Evolutionary conservation across 2,329 filamentous ascomycete species (phyloP), one percentile per base, ranked within the genome.

Genomic region (Xylariaceae sp.): DNA sequence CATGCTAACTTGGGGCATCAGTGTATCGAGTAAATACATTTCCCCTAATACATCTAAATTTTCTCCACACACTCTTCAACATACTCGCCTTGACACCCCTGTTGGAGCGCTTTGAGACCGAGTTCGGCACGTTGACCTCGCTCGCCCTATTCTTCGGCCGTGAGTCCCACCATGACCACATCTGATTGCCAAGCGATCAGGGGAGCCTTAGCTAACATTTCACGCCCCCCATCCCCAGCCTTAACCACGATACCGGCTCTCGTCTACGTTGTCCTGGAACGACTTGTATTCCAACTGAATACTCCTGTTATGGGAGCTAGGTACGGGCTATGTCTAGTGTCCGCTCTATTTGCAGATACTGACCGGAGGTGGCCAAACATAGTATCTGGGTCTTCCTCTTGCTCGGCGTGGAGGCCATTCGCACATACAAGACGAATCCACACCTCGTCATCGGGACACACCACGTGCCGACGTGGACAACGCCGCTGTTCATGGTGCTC

Each of bases 371-470:
- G 22, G 22, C 7, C 7, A 7, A 27, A 10, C 22, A 17, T 56
- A 96, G 91, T 68, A 80, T 96, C 48, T 96, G 92, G 90, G 86
- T 95, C 0, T 96, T 97, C 67, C 78, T 96, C 22, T 78, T 99
- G 18, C 77, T 97, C 33, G 86, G 85, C 39, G 82, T 87, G 56
- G 92, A 97, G 69, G 85, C 90, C 6, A 87, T 96, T 57, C 89
- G 90, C 66, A 91, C 89, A 2, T 92, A 87, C 69, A 85, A 83
- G 60, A 77, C 82, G 31, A 90, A 95, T 64, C 94, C 94, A 0
- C 78, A 86, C 65, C 85, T 96, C 58, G 80, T 77, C 19, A 73
- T 86, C 51, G 76, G 70, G 38, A 76, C 75, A 7, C 72, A 77
- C 45, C 75, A 88, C 58, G 90, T 99, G 50, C 92, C 94, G 2